Conservation (phyloP, 2,329 filamentous ascomycete species). For the Dothistroma pini region DNA sequence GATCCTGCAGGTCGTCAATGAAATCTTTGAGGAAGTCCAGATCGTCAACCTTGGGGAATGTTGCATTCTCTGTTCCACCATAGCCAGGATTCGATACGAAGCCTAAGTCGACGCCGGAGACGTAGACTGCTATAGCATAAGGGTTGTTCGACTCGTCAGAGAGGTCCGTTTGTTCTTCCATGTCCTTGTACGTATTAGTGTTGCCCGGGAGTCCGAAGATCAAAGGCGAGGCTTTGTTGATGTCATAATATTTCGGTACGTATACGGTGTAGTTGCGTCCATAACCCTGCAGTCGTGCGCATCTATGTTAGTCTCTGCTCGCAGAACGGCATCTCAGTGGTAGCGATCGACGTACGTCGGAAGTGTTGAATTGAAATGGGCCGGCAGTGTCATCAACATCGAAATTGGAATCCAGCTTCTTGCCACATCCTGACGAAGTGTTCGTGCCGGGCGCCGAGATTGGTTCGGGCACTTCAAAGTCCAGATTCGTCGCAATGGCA, state of each 20-base stretch:
- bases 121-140: slow-evolving; percentile 44
- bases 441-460: slow-evolving; percentile 1
- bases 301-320: background rate
- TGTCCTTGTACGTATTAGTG: slow-evolving; percentile 33
- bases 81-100: slow-evolving; percentile 20
- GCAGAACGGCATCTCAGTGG: background rate
- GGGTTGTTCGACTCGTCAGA: slow-evolving; percentile 42
- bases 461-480: background rate
- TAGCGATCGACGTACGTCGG: slow-evolving; percentile 1
- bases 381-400: background rate
- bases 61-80: background rate
- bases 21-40: slow-evolving; percentile 43
- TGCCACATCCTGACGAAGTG: slow-evolving; percentile 8
- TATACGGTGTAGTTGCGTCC: slow-evolving; percentile 38
- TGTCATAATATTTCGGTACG: slow-evolving; percentile 39
- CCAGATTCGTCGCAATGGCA: background rate
- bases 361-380: slow-evolving; percentile 1
- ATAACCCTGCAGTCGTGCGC: slow-evolving; percentile 17
- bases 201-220: slow-evolving; percentile 48
- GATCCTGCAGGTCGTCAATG: slow-evolving; percentile 36
- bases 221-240: slow-evolving; percentile 37
- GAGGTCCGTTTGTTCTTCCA: slow-evolving; percentile 43
- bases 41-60: slow-evolving; percentile 33
- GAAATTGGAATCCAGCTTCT: slow-evolving; percentile 4
- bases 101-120: slow-evolving; percentile 32